Evolutionary conservation across 768 basidiomycete genomes (phyloP).

Genomic region (Russula olivacea): DNA sequence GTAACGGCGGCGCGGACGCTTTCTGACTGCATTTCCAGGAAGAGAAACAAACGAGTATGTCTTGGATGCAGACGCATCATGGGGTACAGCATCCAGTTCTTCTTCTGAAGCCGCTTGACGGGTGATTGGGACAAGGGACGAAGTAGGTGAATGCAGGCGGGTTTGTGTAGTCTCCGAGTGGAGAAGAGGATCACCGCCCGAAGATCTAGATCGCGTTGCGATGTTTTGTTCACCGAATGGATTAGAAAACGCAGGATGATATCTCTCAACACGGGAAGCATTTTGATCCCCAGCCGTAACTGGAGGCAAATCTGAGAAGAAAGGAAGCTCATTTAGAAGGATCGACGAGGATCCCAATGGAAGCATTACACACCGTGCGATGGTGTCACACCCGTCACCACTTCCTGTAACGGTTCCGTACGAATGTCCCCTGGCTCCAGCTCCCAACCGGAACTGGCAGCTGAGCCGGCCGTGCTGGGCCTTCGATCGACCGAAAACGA

Average conservation of each 20-base stretch:
- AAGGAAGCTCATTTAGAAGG: slow-evolving; percentile 15
- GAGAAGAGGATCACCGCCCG: slow-evolving; percentile 18
- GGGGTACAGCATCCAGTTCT: slow-evolving; percentile 21
- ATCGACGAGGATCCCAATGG: slow-evolving; percentile 17
- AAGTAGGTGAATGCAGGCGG: slow-evolving; percentile 19
- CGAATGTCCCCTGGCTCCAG: slow-evolving; percentile 12
- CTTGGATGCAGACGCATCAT: slow-evolving; percentile 37
- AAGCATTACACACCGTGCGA: slow-evolving; percentile 9
- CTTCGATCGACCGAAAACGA: slow-evolving; percentile 16
- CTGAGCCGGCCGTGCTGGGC: slow-evolving; percentile 22
- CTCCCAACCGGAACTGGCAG: slow-evolving; percentile 22
- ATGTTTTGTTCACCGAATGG: slow-evolving; percentile 12
- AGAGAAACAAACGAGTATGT: slow-evolving; percentile 80
- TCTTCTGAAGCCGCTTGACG: slow-evolving; percentile 26
- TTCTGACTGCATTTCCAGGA: slow-evolving; percentile 75
- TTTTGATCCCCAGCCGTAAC: slow-evolving; percentile 12
- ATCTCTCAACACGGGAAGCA: slow-evolving; percentile 9
- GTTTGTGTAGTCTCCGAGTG: slow-evolving; percentile 5
- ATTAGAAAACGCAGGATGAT: slow-evolving; percentile 14
- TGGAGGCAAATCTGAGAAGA: slow-evolving; percentile 19
- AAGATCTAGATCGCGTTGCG: slow-evolving; percentile 14
- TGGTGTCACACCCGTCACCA: slow-evolving; percentile 2
- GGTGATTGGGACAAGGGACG: slow-evolving; percentile 13
- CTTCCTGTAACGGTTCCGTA: slow-evolving; percentile 10
- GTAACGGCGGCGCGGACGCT: slow-evolving; percentile 77